phyloP scores from a whole-genome alignment of 306 rosid species.

The Trifolium dubium region DNA sequence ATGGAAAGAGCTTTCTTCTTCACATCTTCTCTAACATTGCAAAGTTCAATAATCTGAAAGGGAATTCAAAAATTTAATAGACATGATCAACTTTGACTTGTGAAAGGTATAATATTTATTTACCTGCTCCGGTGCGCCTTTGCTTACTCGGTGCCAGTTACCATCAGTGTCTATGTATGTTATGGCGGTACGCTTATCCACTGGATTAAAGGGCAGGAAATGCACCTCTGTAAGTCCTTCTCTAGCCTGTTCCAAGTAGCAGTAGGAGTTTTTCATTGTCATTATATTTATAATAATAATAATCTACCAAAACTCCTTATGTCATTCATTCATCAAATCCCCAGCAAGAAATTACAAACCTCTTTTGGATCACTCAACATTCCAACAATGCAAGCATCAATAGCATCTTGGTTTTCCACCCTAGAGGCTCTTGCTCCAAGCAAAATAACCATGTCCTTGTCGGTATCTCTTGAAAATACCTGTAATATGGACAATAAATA shows the following conservation, averaged over 20 bases:
- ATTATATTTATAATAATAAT: neutral
- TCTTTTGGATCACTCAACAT: slow-evolving; percentile 96
- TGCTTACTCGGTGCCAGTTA: slow-evolving; percentile 87
- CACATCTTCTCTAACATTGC: slow-evolving; percentile 67
- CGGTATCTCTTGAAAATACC: slow-evolving; percentile 68
- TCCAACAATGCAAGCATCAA: slow-evolving; percentile 92
- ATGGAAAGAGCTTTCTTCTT: slow-evolving; percentile 69
- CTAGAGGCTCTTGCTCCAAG: slow-evolving; percentile 89
- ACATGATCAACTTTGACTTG: neutral
- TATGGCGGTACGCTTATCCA: slow-evolving; percentile 92
- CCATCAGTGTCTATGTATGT: slow-evolving; percentile 69
- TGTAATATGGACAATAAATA: slow-evolving; percentile 18
- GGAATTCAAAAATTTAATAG: neutral
- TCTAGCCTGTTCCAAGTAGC: slow-evolving; percentile 61
- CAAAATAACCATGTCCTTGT: slow-evolving; percentile 61
- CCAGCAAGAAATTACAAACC: slow-evolving; percentile 44
- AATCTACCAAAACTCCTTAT: neutral
- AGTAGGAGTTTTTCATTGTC: neutral
- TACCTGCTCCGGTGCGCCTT: slow-evolving; percentile 98
- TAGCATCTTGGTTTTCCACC: slow-evolving; percentile 92
- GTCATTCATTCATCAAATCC: neutral
- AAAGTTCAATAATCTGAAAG: slow-evolving; percentile 76
- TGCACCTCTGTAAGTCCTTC: slow-evolving; percentile 79
- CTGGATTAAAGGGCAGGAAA: slow-evolving; percentile 91
- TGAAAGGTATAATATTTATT: neutral